Evolutionary conservation across 1,139 yeast genomes (phyloP), one percentile per base, ranked within the genome.

Genomic region (Chernovozyma aurita): DNA sequence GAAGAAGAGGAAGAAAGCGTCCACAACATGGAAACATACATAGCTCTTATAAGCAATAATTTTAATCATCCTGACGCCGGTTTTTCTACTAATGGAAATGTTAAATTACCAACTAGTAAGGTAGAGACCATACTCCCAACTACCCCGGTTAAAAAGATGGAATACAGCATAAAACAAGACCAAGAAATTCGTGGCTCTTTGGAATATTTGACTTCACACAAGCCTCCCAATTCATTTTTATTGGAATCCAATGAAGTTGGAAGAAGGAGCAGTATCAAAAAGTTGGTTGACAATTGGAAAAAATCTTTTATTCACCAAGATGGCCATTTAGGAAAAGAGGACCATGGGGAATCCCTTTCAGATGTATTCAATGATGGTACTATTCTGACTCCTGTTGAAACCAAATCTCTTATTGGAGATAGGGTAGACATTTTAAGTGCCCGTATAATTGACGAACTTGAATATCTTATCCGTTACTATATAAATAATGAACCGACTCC

Each of bases 381-480:
- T 5, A 28, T 17, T 3, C 24, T 46, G 5, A 41, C 38, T 26
- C 48, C 42, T 17, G 41, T 43, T 12, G 46, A 42, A 13, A 48
- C 42, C 12, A 45, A 47, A 18, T 52, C 52, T 16, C 33, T 44
- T 13, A 55, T 65, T 14, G 69, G 70, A 4, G 67, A 67, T 3
- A 71, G 81, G 44, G 72, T 82, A 37, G 97, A 87, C 58, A 65
- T 85, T 12, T 62, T 87, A 39, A 81, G 94, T 53, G 92, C 94
- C 3, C 65, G 94, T 46, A 82, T 86, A 2, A 73, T 85, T 29
- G 86, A 83, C 47, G 95, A 87, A 53, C 74, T 85, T 43, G 76
- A 75, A 44, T 68, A 51, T 40, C 57, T 70, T 36, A 63, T 70
- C 22, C 42, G 71, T 17, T 63, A 54, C 44, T 69, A 64, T 41